Evolutionary conservation across 306 rosid species (phyloP), one percentile per base, ranked within the genome.

Genomic region (Purshia tridentata): DNA sequence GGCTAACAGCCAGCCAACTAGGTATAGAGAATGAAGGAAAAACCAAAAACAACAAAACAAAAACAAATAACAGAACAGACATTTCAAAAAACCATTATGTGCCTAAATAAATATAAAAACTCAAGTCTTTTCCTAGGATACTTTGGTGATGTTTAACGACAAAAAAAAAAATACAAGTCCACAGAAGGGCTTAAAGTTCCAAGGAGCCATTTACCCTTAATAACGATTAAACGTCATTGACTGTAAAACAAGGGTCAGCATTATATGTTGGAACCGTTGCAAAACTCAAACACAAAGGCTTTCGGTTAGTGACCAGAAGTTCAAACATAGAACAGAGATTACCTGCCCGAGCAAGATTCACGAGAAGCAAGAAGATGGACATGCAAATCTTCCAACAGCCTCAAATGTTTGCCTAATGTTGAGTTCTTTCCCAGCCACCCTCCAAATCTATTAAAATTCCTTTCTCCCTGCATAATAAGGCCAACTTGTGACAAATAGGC

Each of bases 351-450:
- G 77, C 89, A 80, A 78, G 95, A 85, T 82, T 84, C 95, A 41
- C 93, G 93, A 76, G 99, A 91, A 73, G 96, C 91, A 80, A 94
- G 97, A 81, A 94, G 64, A 85, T 88, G 97, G 66, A 91, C 84
- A 60, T 90, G 99, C 68, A 94, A 74, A 79, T 94, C 99, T 58
- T 94, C 99, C 86, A 94, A 69, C 75, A 94, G 97, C 84, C 97
- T 87, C 67, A 63, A 35, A 82, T 91, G 87, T 84, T 94, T 94
- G 15, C 96, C 88, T 67, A 15, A 76, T 40, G 99, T 89, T 14
- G 99, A 94, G 85, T 94, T 94, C 82, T 91, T 94, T 69, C 99
- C 97, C 44, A 94, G 79, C 99, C 99, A 94, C 19, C 96, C 96
- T 48, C 97, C 92, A 83, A 94, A 94, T 78, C 99, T 89, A 70